Percentiles rank a stretch among this genome's conserved stretches.
phyloP scores from a whole-genome alignment of 768 basidiomycete species.

The Suillus hirtellus region DNA sequence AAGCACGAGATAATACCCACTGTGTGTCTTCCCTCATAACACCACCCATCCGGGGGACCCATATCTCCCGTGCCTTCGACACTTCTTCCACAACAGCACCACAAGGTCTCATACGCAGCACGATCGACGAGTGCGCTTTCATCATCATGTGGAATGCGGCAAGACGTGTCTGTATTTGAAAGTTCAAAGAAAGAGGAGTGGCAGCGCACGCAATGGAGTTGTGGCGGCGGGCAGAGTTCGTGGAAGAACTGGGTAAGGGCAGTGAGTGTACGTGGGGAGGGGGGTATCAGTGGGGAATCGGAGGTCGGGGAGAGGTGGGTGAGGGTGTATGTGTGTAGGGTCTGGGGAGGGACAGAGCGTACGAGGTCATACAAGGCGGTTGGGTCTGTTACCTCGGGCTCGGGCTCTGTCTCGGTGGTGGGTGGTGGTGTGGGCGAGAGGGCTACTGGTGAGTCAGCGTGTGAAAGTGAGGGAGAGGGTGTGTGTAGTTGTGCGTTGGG shows the following conservation, averaged over 20 bases:
- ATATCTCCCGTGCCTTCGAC: slow-evolving; percentile 78
- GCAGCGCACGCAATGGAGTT: slow-evolving; percentile 74
- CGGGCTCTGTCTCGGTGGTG: slow-evolving; percentile 28
- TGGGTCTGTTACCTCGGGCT: slow-evolving; percentile 37
- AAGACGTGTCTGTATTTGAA: slow-evolving; percentile 71
- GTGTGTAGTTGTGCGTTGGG: slow-evolving; percentile 45
- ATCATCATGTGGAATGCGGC: slow-evolving; percentile 75
- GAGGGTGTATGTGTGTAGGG: slow-evolving; percentile 62
- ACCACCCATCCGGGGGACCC: slow-evolving; percentile 86
- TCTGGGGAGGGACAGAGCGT: slow-evolving; percentile 63
- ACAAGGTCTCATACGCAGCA: slow-evolving; percentile 58
- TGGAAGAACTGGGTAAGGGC: slow-evolving; percentile 61
- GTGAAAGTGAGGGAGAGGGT: slow-evolving; percentile 49
- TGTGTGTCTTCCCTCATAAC: slow-evolving; percentile 82
- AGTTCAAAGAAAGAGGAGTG: slow-evolving; percentile 70
- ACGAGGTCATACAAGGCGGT: slow-evolving; percentile 51
- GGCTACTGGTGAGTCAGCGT: slow-evolving; percentile 18
- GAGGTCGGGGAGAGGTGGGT: slow-evolving; percentile 40
- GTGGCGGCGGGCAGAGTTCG: slow-evolving; percentile 62
- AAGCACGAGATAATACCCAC: slow-evolving; percentile 27
- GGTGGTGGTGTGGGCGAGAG: slow-evolving; percentile 37
- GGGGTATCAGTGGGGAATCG: slow-evolving; percentile 21
- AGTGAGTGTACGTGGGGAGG: slow-evolving; percentile 41
- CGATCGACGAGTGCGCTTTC: slow-evolving; percentile 77
- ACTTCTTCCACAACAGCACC: slow-evolving; percentile 72